Base-by-base conservation (phyloP, 148 eudicot genomes). In the Nyssa sinensis region DNA sequence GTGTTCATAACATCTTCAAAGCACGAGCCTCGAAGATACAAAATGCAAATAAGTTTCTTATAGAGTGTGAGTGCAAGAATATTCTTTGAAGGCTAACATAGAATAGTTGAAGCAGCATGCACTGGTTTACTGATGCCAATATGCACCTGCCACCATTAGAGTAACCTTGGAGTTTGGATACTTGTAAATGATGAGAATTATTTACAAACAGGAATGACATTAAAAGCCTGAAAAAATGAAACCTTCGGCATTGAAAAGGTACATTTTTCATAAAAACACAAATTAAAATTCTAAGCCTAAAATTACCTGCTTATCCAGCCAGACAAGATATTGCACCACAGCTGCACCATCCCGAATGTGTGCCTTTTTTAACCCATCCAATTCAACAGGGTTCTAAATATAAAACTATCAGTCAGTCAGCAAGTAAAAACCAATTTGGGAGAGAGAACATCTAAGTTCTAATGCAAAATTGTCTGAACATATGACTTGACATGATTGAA, bases 281-380 rank as follows among this genome's bases (percentile, higher is more conserved):
- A 31, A 32, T 31, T 68, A 64, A 73, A 62, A 67, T 57, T 68
- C 58, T 41, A 30, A 35, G 21, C 31, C 60, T 55, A 41, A 60
- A n/a, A 47, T 47, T 80, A 90, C 98, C 98, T 90, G 98, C 70
- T 89, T 88, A 86, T 95, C 98, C 61, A 95, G 90, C 98, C 98
- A 95, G 66, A 87, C 91, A 85, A 92, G 91, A 83, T 81, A 95
- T 71, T 95, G 98, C 81, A 95, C 96, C 76, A 95, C 87, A 85
- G 98, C 97, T 58, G 94, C 94, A 81, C 98, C 98, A 84, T 95
- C 98, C 68, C 98, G 93, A 64, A 95, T 80, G 77, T 95, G 98
- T 11, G 87, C 86, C 16, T 86, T 89, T 83, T 82, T 95, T 77
- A 95, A 74, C 59, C 98, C 97, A 62, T 89, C 88, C 87, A 89